Base-by-base conservation (phyloP, 2,329 filamentous ascomycete species). In the Fusarium nanum region DNA sequence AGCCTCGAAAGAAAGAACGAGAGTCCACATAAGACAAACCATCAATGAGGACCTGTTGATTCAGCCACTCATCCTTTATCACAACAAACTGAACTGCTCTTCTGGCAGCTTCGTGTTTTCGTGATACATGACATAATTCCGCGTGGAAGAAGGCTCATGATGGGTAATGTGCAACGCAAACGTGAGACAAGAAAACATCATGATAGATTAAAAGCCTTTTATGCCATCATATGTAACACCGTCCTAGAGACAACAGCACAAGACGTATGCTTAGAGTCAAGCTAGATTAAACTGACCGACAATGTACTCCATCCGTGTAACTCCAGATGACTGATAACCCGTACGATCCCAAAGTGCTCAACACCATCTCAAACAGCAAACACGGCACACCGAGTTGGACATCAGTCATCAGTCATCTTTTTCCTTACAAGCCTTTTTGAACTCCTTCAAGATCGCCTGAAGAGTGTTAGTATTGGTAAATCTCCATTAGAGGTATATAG, bases 381-480 rank as follows among this genome's bases (percentile, higher is more conserved):
- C 22, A 23, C 18, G 14, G 22, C 10, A n/a, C 7, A 23, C 16
- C 42, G 8, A 28, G 18, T 37, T 12, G 25, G 11, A 7, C 5
- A 6, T 45, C 27, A n/a, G 5, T 8, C 23, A 37, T 67, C 16
- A 67, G 9, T 62, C 56, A 14, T 67, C 63, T n/a, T 72, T 63
- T 44, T 70, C 55, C 5, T 49, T 44, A 9, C 71, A 73, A 14
- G 34, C 71, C 40, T 70, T 73, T 34, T 73, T 60, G 16, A 73
- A 73, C 47, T 73, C 71, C 16, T 68, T 70, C 52, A 73, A 30
- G 22, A 73, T 72, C 32, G 58, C 60, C 71, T 73, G 6, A 2
- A 20, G 11, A 46, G 7, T 3, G 30, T 73, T 40, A 73, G 67
- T n/a, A 25, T 25, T 37, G 73, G 67, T 20, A 45, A 9, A 22